Percentiles rank a stretch among this genome's conserved stretches.
Evolutionary conservation across 805 yeast species (phyloP).

Genomic region (Cyberlindnera japonica): DNA sequence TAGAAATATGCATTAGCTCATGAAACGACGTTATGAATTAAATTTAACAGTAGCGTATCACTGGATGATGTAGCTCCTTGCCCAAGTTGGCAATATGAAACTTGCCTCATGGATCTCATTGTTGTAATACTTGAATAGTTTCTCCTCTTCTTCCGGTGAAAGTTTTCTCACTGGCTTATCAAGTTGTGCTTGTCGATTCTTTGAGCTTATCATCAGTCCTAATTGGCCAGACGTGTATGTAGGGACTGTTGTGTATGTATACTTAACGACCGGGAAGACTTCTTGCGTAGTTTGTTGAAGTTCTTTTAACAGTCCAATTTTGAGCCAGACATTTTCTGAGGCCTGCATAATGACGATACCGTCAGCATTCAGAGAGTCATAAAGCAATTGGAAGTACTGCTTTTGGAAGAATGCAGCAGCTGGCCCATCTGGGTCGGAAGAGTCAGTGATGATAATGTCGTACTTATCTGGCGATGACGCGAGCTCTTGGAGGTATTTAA

Average conservation of each 20-base stretch:
- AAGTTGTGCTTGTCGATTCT: slow-evolving; percentile 44
- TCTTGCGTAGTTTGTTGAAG: slow-evolving; percentile 45
- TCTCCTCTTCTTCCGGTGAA: slow-evolving; percentile 42
- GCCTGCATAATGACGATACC: slow-evolving; percentile 75
- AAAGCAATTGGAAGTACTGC: slow-evolving; percentile 66
- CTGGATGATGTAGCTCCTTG: slow-evolving; percentile 35
- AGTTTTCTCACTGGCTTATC: slow-evolving; percentile 48
- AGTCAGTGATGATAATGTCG: slow-evolving; percentile 87
- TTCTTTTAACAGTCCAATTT: slow-evolving; percentile 47
- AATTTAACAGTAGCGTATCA: too few species aligned
- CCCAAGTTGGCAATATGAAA: slow-evolving; percentile 81
- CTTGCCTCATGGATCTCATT: slow-evolving; percentile 63
- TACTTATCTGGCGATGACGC: slow-evolving; percentile 42
- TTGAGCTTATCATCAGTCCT: slow-evolving; percentile 71
- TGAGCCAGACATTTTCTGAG: slow-evolving; percentile 70
- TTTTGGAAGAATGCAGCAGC: slow-evolving; percentile 85
- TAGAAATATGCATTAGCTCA: slow-evolving; percentile 6
- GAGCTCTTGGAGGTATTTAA: slow-evolving; percentile 57
- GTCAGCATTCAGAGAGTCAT: slow-evolving; percentile 55
- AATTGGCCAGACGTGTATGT: slow-evolving; percentile 86
- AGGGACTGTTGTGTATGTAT: slow-evolving; percentile 81
- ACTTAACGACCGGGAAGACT: slow-evolving; percentile 60
- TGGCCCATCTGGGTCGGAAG: slow-evolving; percentile 95
- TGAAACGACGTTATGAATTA: slow-evolving; percentile 9
- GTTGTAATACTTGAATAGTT: slow-evolving; percentile 62